phyloP scores from a whole-genome alignment of 441 rosid genomes.

The Syzygium syzygioides region DNA sequence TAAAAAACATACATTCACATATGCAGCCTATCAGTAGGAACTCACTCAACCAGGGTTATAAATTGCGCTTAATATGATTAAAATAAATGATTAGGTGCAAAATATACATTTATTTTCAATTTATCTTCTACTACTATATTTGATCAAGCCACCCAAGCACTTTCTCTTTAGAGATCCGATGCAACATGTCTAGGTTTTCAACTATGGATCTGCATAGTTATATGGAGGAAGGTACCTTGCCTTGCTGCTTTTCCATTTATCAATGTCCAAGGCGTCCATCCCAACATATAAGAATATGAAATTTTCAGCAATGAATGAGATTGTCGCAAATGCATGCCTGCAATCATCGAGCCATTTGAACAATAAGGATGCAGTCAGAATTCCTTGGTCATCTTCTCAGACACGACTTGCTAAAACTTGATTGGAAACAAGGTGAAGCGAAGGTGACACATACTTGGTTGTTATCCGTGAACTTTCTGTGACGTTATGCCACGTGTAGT shows the following conservation, averaged over 20 bases:
- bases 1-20: neutral
- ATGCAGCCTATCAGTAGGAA: neutral
- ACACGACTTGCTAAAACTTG: neutral
- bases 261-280: conserved; percentile 58
- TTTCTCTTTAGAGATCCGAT: neutral
- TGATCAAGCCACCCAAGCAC: neutral
- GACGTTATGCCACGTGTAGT: conserved; percentile 8
- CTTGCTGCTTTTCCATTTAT: conserved; percentile 44
- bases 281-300: conserved; percentile 60
- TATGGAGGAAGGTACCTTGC: conserved; percentile 31
- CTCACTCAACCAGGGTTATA: neutral
- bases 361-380: neutral
- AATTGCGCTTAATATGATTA: neutral
- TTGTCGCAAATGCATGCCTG: conserved; percentile 67
- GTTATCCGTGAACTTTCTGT: conserved; percentile 7
- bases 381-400: neutral
- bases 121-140: neutral
- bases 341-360: neutral
- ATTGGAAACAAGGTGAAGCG: neutral
- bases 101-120: neutral
- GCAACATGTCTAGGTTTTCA: neutral
- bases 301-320: conserved; percentile 67
- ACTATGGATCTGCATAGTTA: neutral
- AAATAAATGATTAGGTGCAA: neutral
- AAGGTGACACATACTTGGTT: conserved; percentile 1